phyloP scores from a whole-genome alignment of 768 basidiomycete genomes.

The Filobasidium floriforme region DNA sequence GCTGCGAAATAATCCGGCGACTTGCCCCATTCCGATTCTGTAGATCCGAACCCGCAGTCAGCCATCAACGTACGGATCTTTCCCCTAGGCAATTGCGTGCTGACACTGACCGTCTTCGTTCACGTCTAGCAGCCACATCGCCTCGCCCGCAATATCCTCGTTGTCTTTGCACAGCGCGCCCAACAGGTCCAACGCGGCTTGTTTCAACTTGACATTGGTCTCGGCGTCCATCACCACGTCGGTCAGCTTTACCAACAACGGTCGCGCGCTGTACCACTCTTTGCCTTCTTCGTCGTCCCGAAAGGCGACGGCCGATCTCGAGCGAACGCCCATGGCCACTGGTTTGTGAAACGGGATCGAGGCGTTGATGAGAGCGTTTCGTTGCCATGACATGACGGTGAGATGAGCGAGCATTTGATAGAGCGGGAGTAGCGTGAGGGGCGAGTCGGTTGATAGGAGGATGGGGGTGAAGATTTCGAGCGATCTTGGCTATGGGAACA shows the following conservation, averaged over 20 bases:
- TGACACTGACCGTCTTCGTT: background rate
- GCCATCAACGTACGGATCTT: too few species aligned
- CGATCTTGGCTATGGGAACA: background rate
- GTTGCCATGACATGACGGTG: constrained; percentile 33
- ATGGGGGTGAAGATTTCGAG: constrained; percentile 1
- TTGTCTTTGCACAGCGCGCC: constrained; percentile 36
- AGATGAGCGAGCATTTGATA: constrained; percentile 40
- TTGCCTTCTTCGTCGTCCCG: background rate
- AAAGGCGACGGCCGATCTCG: background rate
- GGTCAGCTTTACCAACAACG: background rate
- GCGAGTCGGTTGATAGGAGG: background rate
- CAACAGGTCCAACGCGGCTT: constrained; percentile 39
- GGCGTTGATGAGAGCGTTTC: constrained; percentile 28
- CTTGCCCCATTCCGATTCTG: too few species aligned
- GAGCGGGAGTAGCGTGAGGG: constrained; percentile 35
- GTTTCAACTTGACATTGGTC: constrained; percentile 29
- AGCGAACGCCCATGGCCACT: background rate
- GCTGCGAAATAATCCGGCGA: background rate
- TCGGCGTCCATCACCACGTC: background rate
- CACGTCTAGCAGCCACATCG: constrained; percentile 6
- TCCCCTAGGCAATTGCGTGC: too few species aligned
- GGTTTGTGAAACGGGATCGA: background rate
- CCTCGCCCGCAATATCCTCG: constrained; percentile 22
- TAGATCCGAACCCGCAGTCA: background rate
- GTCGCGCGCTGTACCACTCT: background rate